A percentile compares a stretch with the other conserved stretches of the same genome.
Conservation (phyloP, 2,329 filamentous ascomycete species). For the Waltergamsia citrina region DNA sequence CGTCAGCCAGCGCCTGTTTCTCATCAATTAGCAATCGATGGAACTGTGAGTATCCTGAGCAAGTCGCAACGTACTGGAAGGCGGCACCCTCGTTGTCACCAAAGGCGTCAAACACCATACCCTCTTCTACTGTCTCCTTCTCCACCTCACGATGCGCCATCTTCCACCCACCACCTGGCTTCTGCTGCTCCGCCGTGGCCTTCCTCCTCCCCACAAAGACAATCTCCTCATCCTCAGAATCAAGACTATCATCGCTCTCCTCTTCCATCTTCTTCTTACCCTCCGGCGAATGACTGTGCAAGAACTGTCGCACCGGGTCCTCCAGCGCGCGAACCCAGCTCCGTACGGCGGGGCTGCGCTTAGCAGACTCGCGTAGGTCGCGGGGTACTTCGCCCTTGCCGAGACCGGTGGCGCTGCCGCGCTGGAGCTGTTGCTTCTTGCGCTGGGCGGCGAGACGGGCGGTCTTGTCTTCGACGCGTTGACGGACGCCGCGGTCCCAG, state of each 20-base stretch:
- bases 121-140: slow-evolving; percentile 50
- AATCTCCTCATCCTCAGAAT: slow-evolving; percentile 68
- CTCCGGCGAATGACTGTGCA: slow-evolving; percentile 37
- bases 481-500: slow-evolving; percentile 57
- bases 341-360: slow-evolving; percentile 70
- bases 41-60: too few species aligned
- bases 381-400: slow-evolving; percentile 57
- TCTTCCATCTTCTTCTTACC: slow-evolving; percentile 9
- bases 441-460: slow-evolving; percentile 28
- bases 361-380: slow-evolving; percentile 71
- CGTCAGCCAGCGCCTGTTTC: slow-evolving; percentile 72
- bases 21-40: background rate
- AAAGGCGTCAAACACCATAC: slow-evolving; percentile 70
- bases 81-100: slow-evolving; percentile 67
- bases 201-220: slow-evolving; percentile 67
- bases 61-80: slow-evolving; percentile 66
- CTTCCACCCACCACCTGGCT: slow-evolving; percentile 32
- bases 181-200: slow-evolving; percentile 14
- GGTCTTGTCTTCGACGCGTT: slow-evolving; percentile 39
- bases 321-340: slow-evolving; percentile 77
- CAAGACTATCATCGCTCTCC: slow-evolving; percentile 21
- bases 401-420: slow-evolving; percentile 29
- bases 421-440: slow-evolving; percentile 34
- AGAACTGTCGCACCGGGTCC: slow-evolving; percentile 69
- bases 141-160: slow-evolving; percentile 40